These are phyloP conservation scores for Acacia melanoxylon DNA, from an alignment of 306 rosid species.

Conservation along the genomic window DNA sequence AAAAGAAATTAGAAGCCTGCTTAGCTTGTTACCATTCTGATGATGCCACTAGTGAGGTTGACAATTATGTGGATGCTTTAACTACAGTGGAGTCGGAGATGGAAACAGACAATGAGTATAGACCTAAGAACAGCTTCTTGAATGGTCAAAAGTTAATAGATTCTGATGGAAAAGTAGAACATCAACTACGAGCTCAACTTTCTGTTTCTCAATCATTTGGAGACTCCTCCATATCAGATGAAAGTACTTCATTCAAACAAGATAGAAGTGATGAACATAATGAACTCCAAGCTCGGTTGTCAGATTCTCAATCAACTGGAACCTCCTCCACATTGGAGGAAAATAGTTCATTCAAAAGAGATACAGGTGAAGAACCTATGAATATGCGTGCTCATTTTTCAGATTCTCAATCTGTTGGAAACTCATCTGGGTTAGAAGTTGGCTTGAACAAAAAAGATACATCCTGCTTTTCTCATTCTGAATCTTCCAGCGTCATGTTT, in stretches of 20 bases:
- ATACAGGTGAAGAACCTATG: conserved; percentile 39
- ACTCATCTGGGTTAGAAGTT: conserved; percentile 61
- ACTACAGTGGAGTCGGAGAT: conserved; percentile 82
- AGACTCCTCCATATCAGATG: conserved; percentile 59
- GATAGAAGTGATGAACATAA: conserved; percentile 47
- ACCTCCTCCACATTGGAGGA: conserved; percentile 38
- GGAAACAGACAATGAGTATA: conserved; percentile 76
- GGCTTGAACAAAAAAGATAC: conserved; percentile 49
- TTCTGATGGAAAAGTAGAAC: conserved; percentile 50
- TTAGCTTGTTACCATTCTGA: conserved; percentile 65
- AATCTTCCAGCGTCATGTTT: conserved; percentile 43
- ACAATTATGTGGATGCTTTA: conserved; percentile 90
- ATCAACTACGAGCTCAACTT: conserved; percentile 32
- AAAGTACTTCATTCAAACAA: conserved; percentile 62
- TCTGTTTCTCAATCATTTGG: conserved; percentile 72
- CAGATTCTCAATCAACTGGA: conserved; percentile 44
- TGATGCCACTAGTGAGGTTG: conserved; percentile 81
- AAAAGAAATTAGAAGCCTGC: conserved; percentile 50
- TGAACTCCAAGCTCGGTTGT: conserved; percentile 33
- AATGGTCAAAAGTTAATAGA: conserved; percentile 39
- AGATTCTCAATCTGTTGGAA: conserved; percentile 64
- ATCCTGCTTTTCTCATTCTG: conserved; percentile 54
- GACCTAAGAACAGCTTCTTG: conserved; percentile 49
- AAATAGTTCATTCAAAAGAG: conserved; percentile 36
- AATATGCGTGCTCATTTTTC: conserved; percentile 55